These are phyloP conservation scores for Ogataea neopini DNA, from an alignment of 805 yeast species.

Conservation along the genomic window DNA sequence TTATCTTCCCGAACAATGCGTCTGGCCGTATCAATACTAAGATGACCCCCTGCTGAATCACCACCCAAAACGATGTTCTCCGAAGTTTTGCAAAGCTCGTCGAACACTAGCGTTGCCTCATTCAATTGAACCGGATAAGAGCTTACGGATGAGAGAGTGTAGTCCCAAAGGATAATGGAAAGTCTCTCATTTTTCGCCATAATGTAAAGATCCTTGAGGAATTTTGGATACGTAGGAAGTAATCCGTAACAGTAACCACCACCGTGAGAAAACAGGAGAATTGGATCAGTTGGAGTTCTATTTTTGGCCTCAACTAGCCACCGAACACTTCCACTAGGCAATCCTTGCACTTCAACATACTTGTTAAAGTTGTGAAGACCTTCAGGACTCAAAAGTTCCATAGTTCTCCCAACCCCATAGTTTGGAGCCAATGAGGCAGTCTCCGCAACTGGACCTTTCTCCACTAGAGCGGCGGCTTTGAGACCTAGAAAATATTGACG, in stretches of 20 bases:
- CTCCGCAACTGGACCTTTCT: background rate
- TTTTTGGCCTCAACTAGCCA: constrained; percentile 5
- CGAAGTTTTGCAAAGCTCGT: constrained; percentile 4
- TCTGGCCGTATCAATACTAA: background rate
- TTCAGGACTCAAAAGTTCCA: background rate
- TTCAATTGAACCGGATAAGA: background rate
- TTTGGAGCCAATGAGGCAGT: background rate
- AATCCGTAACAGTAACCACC: constrained; percentile 4
- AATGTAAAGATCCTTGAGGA: background rate
- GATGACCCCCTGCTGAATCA: constrained; percentile 6
- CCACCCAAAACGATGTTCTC: constrained; percentile 4
- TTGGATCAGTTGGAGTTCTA: background rate
- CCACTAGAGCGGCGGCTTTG: background rate
- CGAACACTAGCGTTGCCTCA: background rate
- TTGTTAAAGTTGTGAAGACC: background rate
- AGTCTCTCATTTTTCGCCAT: background rate
- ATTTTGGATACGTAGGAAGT: background rate
- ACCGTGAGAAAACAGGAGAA: constrained; percentile 1
- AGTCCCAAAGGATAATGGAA: background rate
- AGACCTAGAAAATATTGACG: background rate
- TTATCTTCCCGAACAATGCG: background rate
- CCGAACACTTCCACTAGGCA: constrained; percentile 28
- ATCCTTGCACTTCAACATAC: constrained; percentile 1
- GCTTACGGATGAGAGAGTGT: background rate
- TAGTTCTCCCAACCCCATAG: background rate